Percentiles rank a stretch among this genome's conserved stretches.
phyloP scores from a whole-genome alignment of 2,329 filamentous ascomycete genomes.

The Scedosporium aurantiacum region DNA sequence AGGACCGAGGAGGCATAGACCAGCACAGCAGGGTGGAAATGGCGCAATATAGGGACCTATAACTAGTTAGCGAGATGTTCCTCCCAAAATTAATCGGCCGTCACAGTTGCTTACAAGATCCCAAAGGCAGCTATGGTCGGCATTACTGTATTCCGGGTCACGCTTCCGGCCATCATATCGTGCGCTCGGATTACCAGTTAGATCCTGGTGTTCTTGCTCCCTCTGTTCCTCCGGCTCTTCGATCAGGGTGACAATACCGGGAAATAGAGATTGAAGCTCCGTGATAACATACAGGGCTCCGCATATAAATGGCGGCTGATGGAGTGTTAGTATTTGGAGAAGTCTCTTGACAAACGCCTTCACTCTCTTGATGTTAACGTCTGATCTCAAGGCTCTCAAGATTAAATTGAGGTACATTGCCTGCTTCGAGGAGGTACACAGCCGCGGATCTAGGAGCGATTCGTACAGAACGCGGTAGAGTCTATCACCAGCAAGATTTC shows the following conservation, averaged over 20 bases:
- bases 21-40: slow-evolving; percentile 89
- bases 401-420: slow-evolving; percentile 88
- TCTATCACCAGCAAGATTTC: slow-evolving; percentile 73
- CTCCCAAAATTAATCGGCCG: neutral
- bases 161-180: slow-evolving; percentile 81
- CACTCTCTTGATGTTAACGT: slow-evolving; percentile 80
- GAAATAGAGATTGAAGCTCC: slow-evolving; percentile 70
- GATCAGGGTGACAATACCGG: slow-evolving; percentile 66
- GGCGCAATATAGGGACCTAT: slow-evolving; percentile 55
- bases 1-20: slow-evolving; percentile 69
- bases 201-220: slow-evolving; percentile 21
- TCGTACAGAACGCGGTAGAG: slow-evolving; percentile 96
- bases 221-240: slow-evolving; percentile 62
- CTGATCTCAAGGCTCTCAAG: slow-evolving; percentile 77
- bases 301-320: slow-evolving; percentile 86
- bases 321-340: slow-evolving; percentile 74
- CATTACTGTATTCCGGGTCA: slow-evolving; percentile 83
- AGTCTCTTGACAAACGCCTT: slow-evolving; percentile 95
- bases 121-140: slow-evolving; percentile 89
- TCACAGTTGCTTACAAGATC: slow-evolving; percentile 52
- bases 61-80: neutral
- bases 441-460: slow-evolving; percentile 79
- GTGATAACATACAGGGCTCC: slow-evolving; percentile 83
- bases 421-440: slow-evolving; percentile 87
- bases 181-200: slow-evolving; percentile 47